Evolutionary conservation across 768 basidiomycete species (phyloP).

Genomic region (Collybia nuda): DNA sequence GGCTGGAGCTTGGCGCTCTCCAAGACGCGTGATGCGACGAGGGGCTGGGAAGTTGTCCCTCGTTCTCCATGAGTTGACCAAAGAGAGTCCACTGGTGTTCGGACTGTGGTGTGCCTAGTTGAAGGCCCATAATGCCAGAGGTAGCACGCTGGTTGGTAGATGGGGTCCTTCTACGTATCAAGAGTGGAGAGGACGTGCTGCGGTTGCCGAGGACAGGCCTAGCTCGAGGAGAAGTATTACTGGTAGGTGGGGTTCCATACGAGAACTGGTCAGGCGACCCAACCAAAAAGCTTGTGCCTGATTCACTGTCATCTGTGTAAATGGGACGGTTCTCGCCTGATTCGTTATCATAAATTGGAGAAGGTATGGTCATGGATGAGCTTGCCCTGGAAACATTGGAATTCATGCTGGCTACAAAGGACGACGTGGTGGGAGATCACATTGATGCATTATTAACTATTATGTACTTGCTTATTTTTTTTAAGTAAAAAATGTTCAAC

Average conservation of each 20-base stretch:
- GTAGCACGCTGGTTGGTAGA: constrained; percentile 9
- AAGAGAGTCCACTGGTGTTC: constrained; percentile 66
- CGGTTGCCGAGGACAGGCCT: constrained; percentile 15
- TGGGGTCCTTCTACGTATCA: constrained; percentile 8
- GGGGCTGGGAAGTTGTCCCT: constrained; percentile 38
- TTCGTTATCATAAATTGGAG: too few relatives aligned
- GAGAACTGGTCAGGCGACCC: constrained; percentile 24
- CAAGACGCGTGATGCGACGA: constrained; percentile 6
- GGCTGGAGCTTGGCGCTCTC: constrained; percentile 3
- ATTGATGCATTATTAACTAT: too few relatives aligned
- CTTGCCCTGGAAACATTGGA: too few relatives aligned
- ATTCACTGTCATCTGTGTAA: neutral
- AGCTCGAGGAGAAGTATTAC: constrained; percentile 7
- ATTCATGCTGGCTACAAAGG: too few relatives aligned
- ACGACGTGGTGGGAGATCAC: too few relatives aligned
- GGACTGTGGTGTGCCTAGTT: constrained; percentile 9
- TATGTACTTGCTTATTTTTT: too few relatives aligned
- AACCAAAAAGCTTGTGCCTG: constrained; percentile 12
- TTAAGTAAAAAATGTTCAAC: too few relatives aligned
- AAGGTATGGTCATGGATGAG: too few relatives aligned
- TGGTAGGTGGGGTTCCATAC: constrained; percentile 2
- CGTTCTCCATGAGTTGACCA: constrained; percentile 70
- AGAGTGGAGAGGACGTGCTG: constrained; percentile 20
- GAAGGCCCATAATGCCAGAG: constrained; percentile 14
- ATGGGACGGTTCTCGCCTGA: too few relatives aligned